A percentile compares a stretch with the other conserved stretches of the same genome.
These are phyloP conservation scores for Biscogniauxia mediterranea DNA, from an alignment of 2,329 filamentous ascomycete species.

Conservation along the genomic window DNA sequence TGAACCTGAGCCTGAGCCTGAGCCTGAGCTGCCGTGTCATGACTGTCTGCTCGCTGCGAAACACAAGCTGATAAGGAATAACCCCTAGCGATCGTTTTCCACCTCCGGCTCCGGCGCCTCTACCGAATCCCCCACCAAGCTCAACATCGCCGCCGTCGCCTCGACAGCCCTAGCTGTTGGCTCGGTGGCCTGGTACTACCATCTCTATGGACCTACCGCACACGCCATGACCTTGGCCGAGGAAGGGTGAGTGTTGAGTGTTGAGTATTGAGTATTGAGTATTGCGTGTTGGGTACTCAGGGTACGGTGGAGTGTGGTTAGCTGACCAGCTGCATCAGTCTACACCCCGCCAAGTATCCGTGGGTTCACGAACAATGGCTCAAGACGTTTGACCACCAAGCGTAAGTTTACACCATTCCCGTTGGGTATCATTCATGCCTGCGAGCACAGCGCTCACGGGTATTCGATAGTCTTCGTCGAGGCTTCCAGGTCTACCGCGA, in stretches of 20 bases:
- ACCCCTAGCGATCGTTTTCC: constrained; percentile 61
- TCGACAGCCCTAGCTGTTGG: constrained; percentile 85
- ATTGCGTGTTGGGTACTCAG: no score
- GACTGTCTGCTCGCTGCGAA: constrained; percentile 20
- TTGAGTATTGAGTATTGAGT: no score
- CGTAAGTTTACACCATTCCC: constrained; percentile 60
- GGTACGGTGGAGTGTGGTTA: constrained; percentile 9
- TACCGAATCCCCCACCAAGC: constrained; percentile 72
- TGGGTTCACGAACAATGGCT: constrained; percentile 91
- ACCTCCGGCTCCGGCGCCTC: constrained; percentile 71
- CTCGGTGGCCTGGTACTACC: constrained; percentile 95
- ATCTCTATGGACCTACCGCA: constrained; percentile 86
- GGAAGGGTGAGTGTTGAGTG: constrained; percentile 79
- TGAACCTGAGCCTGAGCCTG: no score
- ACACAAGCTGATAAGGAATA: constrained; percentile 39
- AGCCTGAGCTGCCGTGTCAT: neutral
- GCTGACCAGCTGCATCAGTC: constrained; percentile 51
- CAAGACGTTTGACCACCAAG: constrained; percentile 96
- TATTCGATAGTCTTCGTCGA: constrained; percentile 77
- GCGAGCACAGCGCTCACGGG: constrained; percentile 43
- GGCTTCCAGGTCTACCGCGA: constrained; percentile 99
- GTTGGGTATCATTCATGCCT: no score
- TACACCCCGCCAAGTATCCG: constrained; percentile 88
- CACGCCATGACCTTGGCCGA: constrained; percentile 90
- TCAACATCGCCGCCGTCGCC: constrained; percentile 83